Conservation (phyloP, 2,329 filamentous ascomycete species). For the Didymella arachidicola region DNA sequence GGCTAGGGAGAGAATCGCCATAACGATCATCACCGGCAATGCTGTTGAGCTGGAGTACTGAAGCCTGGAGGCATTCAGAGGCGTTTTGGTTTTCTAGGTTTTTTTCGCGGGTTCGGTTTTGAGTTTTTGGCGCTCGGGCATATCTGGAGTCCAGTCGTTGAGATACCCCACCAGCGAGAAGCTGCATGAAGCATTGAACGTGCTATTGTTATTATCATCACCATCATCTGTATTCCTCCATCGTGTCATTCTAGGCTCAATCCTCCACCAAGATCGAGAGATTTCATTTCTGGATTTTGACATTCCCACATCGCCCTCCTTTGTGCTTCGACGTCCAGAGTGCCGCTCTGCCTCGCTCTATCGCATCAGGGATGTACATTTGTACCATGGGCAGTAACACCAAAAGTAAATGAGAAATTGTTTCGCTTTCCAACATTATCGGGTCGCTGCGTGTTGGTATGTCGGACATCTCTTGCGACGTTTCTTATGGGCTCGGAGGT, state of each 20-base stretch:
- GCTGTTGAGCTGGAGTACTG: slow-evolving; percentile 37
- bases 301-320: no score
- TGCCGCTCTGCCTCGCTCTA: no score
- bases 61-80: slow-evolving; percentile 8
- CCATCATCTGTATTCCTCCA: neutral
- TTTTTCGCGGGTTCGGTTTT: neutral
- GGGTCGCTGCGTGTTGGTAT: no score
- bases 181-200: slow-evolving; percentile 6
- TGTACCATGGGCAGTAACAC: no score
- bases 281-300: neutral
- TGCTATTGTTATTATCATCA: neutral
- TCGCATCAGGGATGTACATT: no score
- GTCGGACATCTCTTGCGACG: no score
- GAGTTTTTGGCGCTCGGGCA: neutral
- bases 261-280: neutral
- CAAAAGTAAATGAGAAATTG: no score
- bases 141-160: slow-evolving; percentile 14
- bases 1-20: slow-evolving; percentile 69
- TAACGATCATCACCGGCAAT: slow-evolving; percentile 67
- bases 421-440: no score
- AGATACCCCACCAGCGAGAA: slow-evolving; percentile 13
- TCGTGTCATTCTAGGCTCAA: neutral
- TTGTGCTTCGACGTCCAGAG: no score
- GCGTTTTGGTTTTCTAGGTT: slow-evolving; percentile 4
- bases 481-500: no score